Evolutionary conservation across 2,329 filamentous ascomycete species (phyloP).

Genomic region (Cercospora sesami): DNA sequence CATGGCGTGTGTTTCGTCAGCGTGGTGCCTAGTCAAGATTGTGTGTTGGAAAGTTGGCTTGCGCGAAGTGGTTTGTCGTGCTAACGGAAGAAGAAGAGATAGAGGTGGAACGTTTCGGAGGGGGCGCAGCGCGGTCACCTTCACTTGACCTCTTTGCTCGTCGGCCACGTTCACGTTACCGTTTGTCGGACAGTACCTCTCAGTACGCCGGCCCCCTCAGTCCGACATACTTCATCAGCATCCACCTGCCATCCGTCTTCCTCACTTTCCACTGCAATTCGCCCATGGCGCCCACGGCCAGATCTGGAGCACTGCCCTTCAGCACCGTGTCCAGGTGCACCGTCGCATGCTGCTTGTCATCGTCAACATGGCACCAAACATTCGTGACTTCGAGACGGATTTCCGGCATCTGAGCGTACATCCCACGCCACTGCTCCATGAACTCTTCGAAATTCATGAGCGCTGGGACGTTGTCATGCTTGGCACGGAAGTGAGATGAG

Average conservation of each 20-base stretch:
- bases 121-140: too few relatives aligned
- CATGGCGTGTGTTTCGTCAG: too few relatives aligned
- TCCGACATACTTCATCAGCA: slow-evolving; percentile 4
- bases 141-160: not conserved
- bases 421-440: not conserved
- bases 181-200: not conserved
- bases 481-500: slow-evolving; percentile 7
- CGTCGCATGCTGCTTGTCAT: not conserved
- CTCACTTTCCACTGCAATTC: slow-evolving; percentile 12
- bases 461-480: slow-evolving; percentile 9
- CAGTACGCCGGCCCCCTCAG: not conserved
- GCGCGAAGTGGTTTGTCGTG: too few relatives aligned
- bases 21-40: too few relatives aligned
- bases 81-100: too few relatives aligned
- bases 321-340: not conserved
- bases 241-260: slow-evolving; percentile 6
- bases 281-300: slow-evolving; percentile 4
- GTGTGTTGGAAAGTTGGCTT: too few relatives aligned
- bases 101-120: too few relatives aligned
- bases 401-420: slow-evolving; percentile 3
- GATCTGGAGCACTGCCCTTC: not conserved
- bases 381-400: slow-evolving; percentile 6
- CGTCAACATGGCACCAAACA: slow-evolving; percentile 3
- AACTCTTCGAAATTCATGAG: slow-evolving; percentile 5
- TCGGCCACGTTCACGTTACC: not conserved